Evolutionary conservation across 148 eudicot species (phyloP).

Genomic region (Camellia sinensis): DNA sequence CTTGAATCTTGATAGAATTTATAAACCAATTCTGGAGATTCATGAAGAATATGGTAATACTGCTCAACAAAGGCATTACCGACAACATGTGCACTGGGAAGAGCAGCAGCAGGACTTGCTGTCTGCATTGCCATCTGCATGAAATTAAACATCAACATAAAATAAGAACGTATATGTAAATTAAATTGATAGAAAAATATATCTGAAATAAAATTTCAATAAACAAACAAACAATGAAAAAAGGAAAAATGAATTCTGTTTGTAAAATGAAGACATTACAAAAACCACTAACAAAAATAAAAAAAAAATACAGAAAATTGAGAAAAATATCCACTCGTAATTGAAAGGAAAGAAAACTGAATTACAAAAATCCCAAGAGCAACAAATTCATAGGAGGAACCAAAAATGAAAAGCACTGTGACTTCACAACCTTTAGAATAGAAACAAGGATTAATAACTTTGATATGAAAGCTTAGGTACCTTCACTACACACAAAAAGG

Average conservation of each 20-base stretch:
- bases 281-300: too few species aligned
- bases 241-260: too few species aligned
- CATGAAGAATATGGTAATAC: slow-evolving; percentile 80
- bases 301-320: too few species aligned
- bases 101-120: slow-evolving; percentile 44
- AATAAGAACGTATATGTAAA: neutral
- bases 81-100: slow-evolving; percentile 58
- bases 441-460: too few species aligned
- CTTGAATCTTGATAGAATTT: slow-evolving; percentile 80
- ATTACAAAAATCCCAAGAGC: too few species aligned
- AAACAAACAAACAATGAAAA: neutral
- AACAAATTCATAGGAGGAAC: too few species aligned
- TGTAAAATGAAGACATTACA: neutral
- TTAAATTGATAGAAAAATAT: neutral
- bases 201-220: neutral
- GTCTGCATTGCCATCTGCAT: slow-evolving; percentile 72
- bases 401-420: too few species aligned
- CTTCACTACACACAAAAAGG: neutral
- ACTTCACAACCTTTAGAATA: too few species aligned
- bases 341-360: too few species aligned
- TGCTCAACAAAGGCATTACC: slow-evolving; percentile 87
- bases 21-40: slow-evolving; percentile 62
- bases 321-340: too few species aligned
- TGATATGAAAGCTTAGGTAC: neutral
- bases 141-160: neutral